These are phyloP conservation scores for Agastache rugosa DNA, from an alignment of 257 asterid species.

Conservation along the genomic window DNA sequence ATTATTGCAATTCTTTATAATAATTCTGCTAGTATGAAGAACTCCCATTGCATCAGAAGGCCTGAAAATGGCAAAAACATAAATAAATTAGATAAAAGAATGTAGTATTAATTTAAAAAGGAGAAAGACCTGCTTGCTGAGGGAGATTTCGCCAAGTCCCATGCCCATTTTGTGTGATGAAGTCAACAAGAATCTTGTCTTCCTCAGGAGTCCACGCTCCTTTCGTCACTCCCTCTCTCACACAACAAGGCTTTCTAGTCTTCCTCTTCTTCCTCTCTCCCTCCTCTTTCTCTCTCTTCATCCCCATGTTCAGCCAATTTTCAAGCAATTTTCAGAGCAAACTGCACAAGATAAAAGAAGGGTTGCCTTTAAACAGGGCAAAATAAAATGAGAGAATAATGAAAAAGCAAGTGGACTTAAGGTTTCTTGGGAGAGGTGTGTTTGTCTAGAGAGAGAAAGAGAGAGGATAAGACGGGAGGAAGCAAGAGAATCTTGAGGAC, in stretches of 20 bases:
- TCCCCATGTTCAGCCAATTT: conserved; percentile 38
- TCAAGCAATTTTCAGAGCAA: neutral
- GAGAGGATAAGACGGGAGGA: conserved; percentile 35
- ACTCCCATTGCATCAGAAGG: conserved; percentile 24
- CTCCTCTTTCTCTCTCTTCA: conserved; percentile 40
- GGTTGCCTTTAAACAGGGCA: neutral
- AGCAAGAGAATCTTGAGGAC: conserved; percentile 42
- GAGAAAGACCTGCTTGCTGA: conserved; percentile 54
- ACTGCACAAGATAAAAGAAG: neutral
- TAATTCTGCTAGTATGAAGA: neutral
- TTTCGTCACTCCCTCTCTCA: conserved; percentile 54
- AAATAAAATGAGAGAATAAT: too few relatives aligned
- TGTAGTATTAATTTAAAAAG: neutral
- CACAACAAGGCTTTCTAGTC: conserved; percentile 61
- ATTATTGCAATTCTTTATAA: too few relatives aligned
- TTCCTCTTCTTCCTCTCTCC: conserved; percentile 30
- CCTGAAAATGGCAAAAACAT: conserved; percentile 8
- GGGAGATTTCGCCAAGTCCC: conserved; percentile 78
- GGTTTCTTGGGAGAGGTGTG: conserved; percentile 27
- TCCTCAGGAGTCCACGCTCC: conserved; percentile 81
- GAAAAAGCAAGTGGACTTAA: conserved; percentile 21
- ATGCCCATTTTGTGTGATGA: conserved; percentile 62
- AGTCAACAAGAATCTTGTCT: conserved; percentile 72
- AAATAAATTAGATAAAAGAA: neutral
- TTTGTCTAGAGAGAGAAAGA: neutral